Conservation (phyloP, 495 filamentous ascomycete species). For the Letharia columbiana region DNA sequence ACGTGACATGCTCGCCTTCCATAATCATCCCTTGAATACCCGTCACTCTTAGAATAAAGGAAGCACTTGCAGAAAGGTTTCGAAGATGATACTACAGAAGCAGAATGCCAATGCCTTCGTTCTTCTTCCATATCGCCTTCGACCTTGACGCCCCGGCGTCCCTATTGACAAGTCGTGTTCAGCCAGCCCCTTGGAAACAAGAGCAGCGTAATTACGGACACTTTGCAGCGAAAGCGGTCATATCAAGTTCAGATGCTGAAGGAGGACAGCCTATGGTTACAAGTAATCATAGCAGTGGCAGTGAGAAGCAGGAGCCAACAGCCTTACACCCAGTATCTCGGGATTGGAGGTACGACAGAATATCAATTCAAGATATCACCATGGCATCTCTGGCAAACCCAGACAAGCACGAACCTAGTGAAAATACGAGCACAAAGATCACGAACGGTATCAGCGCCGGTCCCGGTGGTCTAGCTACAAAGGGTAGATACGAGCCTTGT, state of each 20-base stretch:
- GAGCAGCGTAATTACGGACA: background rate
- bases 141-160: constrained; percentile 45
- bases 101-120: constrained; percentile 55
- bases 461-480: constrained; percentile 54
- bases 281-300: background rate
- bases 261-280: background rate
- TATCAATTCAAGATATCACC: constrained; percentile 60
- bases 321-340: constrained; percentile 24
- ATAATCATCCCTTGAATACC: background rate
- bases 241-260: background rate
- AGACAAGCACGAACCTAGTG: constrained; percentile 18
- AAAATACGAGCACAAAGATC: constrained; percentile 30
- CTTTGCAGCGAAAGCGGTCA: background rate
- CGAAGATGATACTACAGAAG: constrained; percentile 11
- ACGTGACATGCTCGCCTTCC: background rate
- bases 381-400: constrained; percentile 39
- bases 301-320: background rate
- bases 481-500: constrained; percentile 68
- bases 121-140: constrained; percentile 85
- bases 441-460: constrained; percentile 43
- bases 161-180: background rate
- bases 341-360: constrained; percentile 57
- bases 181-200: background rate
- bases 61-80: background rate
- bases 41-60: background rate